A percentile compares a stretch with the other conserved stretches of the same genome.
Conservation (phyloP, 2,329 filamentous ascomycete species). For the Fusarium sp. region DNA sequence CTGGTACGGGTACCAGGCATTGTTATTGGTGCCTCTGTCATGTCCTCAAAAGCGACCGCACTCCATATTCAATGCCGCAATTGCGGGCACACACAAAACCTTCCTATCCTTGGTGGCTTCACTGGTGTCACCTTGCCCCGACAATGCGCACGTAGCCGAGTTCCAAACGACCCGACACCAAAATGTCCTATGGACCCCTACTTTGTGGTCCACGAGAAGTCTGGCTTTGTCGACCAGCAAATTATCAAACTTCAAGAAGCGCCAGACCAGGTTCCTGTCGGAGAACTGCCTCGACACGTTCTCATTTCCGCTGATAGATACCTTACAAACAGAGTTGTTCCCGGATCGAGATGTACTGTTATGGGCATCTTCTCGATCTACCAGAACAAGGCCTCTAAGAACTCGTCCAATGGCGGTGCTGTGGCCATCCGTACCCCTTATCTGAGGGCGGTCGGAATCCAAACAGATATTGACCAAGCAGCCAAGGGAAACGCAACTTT, state of each 20-base stretch:
- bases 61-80: constrained; percentile 90
- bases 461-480: constrained; percentile 89
- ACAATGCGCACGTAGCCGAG: constrained; percentile 74
- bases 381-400: constrained; percentile 89
- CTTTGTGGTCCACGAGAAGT: constrained; percentile 94
- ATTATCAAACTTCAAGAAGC: constrained; percentile 98
- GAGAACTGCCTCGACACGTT: constrained; percentile 94
- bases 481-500: constrained; percentile 87
- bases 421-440: constrained; percentile 97
- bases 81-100: constrained; percentile 78
- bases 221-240: constrained; percentile 95
- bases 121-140: constrained; percentile 87
- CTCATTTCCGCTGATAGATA: constrained; percentile 97
- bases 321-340: constrained; percentile 93
- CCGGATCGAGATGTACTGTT: constrained; percentile 92
- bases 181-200: constrained; percentile 95
- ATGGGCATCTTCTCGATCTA: constrained; percentile 99
- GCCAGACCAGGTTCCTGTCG: constrained; percentile 96
- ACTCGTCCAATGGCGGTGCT: constrained; percentile 78
- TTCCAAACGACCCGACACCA: constrained; percentile 75
- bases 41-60: constrained; percentile 93
- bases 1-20: constrained; percentile 98
- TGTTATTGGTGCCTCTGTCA: constrained; percentile 95
- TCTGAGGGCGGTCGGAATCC: constrained; percentile 90
- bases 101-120: constrained; percentile 87